Base-by-base conservation (phyloP, 768 basidiomycete genomes). In the Tylopilus felleus region DNA sequence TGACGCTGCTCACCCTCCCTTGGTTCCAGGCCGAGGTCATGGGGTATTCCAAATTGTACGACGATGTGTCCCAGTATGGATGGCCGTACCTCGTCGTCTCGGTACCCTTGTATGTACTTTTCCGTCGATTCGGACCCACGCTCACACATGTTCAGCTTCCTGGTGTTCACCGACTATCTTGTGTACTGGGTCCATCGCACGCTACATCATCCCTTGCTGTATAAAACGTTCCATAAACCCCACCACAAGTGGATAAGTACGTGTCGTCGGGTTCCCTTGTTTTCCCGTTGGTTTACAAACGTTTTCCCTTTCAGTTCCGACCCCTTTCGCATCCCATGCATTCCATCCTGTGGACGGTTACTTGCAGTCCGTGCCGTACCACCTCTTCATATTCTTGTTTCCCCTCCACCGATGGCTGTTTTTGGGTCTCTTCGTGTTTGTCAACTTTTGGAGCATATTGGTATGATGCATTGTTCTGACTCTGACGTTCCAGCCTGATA, bases 291-390 rank as follows among this genome's bases (percentile, higher is more conserved):
- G n/a, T 9, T 61, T 19, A 67, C 60, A 14, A 29, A 8, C 48
- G 16, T 43, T 46, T 19, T 0, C 1, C 39, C 10, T 8, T 10
- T 65, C 52, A 97, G 94, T 99, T 56, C 95, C 97, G 5, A 97
- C 97, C 0, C 97, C 97, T 0, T 99, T 92, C 64, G 91, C 97
- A 29, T 96, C 96, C 22, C 90, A 98, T 67, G 97, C 97, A 0
- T 99, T 99, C 84, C 93, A 99, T 71, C 92, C 92, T 0, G 73
- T 98, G 21, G 97, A 99, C 70, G 97, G 97, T 2, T 98, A 90
- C 68, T 67, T 86, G 25, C 97, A 99, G 74, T 95, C 93, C 10
- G 71, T 98, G 5, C 97, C 97, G 2, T 98, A 98, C 68, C 97
- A 99, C 71, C 64, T 95, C 57, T 94, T 94, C 75, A 79, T 90